Percentiles rank a stretch among this genome's conserved stretches.
These are phyloP conservation scores for Durusdinium trenchii DNA, from an alignment of 73 alveolate species.

Conservation along the genomic window DNA sequence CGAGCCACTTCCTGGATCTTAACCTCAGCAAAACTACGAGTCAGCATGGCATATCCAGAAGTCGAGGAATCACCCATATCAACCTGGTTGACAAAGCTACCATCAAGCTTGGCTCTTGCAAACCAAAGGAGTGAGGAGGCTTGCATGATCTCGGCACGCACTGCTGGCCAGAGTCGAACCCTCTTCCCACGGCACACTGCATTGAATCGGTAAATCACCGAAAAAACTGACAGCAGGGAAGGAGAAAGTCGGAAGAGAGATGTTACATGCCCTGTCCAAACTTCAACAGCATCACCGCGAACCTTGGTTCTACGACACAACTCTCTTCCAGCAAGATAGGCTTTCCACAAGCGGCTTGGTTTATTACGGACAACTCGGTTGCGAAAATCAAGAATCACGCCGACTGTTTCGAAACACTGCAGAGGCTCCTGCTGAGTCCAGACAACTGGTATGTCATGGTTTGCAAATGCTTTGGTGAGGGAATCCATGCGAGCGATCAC, in stretches of 20 bases:
- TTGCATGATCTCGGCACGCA: background rate
- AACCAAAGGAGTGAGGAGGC: background rate
- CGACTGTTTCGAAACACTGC: background rate
- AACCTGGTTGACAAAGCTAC: background rate
- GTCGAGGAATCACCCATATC: conserved; percentile 31
- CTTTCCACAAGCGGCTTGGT: background rate
- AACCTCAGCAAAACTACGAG: background rate
- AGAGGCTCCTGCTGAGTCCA: background rate
- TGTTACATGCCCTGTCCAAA: conserved; percentile 31
- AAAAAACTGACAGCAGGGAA: background rate
- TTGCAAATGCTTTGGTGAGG: background rate
- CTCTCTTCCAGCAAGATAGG: background rate
- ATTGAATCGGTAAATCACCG: background rate
- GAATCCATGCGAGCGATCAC: background rate
- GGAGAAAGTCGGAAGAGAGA: background rate
- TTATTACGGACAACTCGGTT: background rate
- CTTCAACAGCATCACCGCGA: background rate
- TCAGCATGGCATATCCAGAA: background rate
- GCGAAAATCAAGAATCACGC: background rate
- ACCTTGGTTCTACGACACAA: background rate
- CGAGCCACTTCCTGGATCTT: background rate
- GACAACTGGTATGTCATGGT: background rate
- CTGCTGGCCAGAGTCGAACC: background rate
- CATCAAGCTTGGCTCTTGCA: background rate
- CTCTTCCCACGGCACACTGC: background rate